Conservation (phyloP, 2,329 filamentous ascomycete genomes). For the Teratosphaeria zuluensis region DNA sequence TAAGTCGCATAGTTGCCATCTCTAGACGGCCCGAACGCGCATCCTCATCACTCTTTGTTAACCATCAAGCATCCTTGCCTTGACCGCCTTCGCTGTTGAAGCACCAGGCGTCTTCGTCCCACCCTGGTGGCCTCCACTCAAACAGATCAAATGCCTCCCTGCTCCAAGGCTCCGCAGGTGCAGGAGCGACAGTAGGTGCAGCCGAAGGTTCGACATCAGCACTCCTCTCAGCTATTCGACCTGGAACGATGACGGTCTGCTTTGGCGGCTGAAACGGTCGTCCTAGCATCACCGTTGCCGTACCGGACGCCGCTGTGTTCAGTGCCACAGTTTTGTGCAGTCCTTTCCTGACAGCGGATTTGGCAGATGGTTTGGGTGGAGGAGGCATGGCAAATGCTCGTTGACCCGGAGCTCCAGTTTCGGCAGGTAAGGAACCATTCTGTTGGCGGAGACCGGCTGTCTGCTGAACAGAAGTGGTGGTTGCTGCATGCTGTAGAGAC, state of each 20-base stretch:
- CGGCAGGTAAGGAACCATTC: background rate
- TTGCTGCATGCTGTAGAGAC: background rate
- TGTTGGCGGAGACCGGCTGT: background rate
- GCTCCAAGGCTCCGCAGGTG: slow-evolving; percentile 52
- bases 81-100: background rate
- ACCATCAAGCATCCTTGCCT: background rate
- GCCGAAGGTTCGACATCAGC: background rate
- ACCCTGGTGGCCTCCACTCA: slow-evolving; percentile 45
- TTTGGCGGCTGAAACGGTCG: slow-evolving; percentile 22
- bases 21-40: background rate
- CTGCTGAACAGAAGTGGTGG: background rate
- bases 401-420: no score
- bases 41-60: background rate
- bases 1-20: background rate
- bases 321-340: slow-evolving; percentile 17
- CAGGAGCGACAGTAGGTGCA: slow-evolving; percentile 5
- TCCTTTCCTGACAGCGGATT: slow-evolving; percentile 6
- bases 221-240: background rate
- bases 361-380: background rate
- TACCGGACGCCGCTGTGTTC: slow-evolving; percentile 15
- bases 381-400: background rate
- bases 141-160: slow-evolving; percentile 59
- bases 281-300: slow-evolving; percentile 18
- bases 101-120: slow-evolving; percentile 25
- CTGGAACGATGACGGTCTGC: slow-evolving; percentile 8